Evolutionary conservation across 371 early-diverging fungal genomes (phyloP).

Genomic region (Apophysomyces trapeziformis): DNA sequence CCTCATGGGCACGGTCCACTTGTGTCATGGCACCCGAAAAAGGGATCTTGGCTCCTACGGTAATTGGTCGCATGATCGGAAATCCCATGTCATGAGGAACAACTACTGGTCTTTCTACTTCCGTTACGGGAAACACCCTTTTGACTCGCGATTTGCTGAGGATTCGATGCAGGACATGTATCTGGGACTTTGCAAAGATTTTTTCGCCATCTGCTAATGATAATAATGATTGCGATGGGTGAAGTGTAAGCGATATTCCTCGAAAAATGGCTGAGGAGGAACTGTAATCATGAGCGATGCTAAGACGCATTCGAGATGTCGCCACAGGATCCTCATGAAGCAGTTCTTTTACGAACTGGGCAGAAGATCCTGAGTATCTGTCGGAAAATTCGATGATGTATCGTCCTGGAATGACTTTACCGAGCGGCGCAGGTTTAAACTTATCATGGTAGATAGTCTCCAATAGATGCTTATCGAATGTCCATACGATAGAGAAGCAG

Average conservation of each 20-base stretch:
- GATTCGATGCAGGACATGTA: constrained; percentile 16
- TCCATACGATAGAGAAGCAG: neutral
- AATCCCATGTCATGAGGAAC: constrained; percentile 1
- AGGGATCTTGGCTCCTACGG: neutral
- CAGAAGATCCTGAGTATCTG: constrained; percentile 24
- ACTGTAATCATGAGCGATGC: constrained; percentile 32
- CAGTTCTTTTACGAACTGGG: constrained; percentile 29
- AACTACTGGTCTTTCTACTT: constrained; percentile 34
- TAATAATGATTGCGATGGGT: neutral
- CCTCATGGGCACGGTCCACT: constrained; percentile 51
- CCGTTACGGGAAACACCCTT: constrained; percentile 39
- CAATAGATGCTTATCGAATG: neutral
- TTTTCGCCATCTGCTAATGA: neutral
- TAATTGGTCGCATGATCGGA: neutral
- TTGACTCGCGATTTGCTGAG: constrained; percentile 31
- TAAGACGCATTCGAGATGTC: constrained; percentile 27
- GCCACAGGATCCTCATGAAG: constrained; percentile 23
- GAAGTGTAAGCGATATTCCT: constrained; percentile 38
- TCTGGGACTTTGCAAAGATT: neutral
- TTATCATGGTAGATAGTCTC: constrained; percentile 18
- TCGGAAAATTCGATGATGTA: constrained; percentile 46
- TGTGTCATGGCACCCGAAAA: constrained; percentile 59
- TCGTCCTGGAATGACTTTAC: constrained; percentile 35
- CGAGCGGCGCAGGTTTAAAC: constrained; percentile 23
- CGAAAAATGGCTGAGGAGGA: constrained; percentile 34